Base-by-base conservation (phyloP, 352 stramenopile species). In the Globisporangium barbulae region DNA sequence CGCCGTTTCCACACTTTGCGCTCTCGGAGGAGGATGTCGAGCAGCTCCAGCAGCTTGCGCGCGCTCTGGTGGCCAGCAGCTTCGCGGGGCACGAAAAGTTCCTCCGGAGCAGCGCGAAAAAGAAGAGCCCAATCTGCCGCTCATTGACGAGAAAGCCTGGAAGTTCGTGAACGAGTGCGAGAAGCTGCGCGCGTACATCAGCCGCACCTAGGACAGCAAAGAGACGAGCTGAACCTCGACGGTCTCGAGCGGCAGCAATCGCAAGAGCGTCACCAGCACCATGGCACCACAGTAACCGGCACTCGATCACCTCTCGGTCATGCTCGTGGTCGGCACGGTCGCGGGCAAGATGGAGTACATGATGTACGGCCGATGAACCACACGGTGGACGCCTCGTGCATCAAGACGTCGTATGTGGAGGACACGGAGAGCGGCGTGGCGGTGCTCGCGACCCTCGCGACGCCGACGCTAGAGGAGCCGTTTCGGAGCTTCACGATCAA, bases 321-420 rank as follows among this genome's bases (percentile, higher is more conserved):
- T 80, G 33, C 37, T 73, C 30, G 68, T 68, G 0, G 63, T 79
- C 15, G 73, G 75, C 22, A 66, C 73, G 0, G 64, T 79, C 22
- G 66, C 63, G 0, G 73, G 71, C 5, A 71, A 64, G 0, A 30
- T 83, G 48, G 73, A 81, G 47, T 73, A 83, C 57, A 65, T 67
- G 28, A 76, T 83, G 73, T 81, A 79, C 62, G 75, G 75, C 12
- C 68, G 1, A 63, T 81, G 47, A 69, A 65, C 37, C 50, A 73
- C 35, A 79, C 65, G 22, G 33, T 71, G 19, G 69, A 78, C 19
- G 45, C 19, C 0, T 75, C 70, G 75, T 54, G 68, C 28, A 67
- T 81, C 59, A 77, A 78, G 55, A 73, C 67, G 17, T 76, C 70
- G 9, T 83, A 88, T 49, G 67, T 83, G 19, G 57, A 77, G 12